phyloP scores from a whole-genome alignment of 192 early-diverging fungal species.

The Chytriomyces sp. region DNA sequence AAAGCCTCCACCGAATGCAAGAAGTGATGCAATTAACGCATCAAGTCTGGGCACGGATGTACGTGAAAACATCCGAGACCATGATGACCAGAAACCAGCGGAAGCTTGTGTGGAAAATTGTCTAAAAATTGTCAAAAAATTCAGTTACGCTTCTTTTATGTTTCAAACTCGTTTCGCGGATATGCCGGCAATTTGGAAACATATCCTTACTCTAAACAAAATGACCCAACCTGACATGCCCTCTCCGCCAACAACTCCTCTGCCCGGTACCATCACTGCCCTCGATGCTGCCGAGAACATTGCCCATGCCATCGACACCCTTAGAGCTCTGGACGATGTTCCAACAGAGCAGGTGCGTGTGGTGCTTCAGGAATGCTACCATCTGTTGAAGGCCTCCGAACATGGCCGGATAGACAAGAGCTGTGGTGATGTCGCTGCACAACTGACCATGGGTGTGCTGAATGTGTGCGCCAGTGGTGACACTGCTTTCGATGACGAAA shows the following conservation, averaged over 20 bases:
- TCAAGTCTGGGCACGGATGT: no score
- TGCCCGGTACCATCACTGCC: neutral
- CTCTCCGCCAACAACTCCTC: neutral
- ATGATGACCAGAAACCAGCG: no score
- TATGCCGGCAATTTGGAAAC: no score
- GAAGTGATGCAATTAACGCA: no score
- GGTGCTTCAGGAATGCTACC: conserved; percentile 1
- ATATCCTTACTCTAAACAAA: neutral
- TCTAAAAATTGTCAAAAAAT: no score
- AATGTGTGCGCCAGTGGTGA: neutral
- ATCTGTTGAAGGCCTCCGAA: neutral
- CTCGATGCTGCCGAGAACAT: neutral
- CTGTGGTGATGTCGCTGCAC: neutral
- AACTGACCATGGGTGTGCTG: neutral
- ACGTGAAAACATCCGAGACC: no score
- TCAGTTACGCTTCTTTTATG: no score
- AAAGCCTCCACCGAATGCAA: no score
- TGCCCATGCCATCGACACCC: neutral
- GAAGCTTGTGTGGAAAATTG: no score
- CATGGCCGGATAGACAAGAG: neutral
- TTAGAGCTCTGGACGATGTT: neutral
- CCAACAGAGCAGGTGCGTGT: neutral
- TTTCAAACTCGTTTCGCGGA: no score
- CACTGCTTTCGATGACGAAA: neutral
- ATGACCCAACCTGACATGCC: neutral